Evolutionary conservation across 2,329 filamentous ascomycete species (phyloP).

Genomic region (Coleophoma crateriformis): DNA sequence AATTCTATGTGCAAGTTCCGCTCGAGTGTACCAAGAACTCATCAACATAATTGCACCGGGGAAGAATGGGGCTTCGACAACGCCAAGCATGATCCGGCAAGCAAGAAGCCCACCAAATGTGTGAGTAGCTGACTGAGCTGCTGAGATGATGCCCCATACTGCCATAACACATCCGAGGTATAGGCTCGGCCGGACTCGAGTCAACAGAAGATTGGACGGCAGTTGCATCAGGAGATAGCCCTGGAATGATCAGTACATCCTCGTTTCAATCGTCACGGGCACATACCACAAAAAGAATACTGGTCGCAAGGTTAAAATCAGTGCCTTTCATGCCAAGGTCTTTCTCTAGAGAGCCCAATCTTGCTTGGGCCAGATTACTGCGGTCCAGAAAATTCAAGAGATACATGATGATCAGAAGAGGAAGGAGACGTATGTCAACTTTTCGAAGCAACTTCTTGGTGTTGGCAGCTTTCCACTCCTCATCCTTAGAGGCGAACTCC

Average conservation of each 20-base stretch:
- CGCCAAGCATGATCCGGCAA: slow-evolving; percentile 41
- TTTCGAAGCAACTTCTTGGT: slow-evolving; percentile 36
- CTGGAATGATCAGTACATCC: slow-evolving; percentile 1
- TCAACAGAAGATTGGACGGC: slow-evolving; percentile 41
- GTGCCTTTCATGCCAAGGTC: slow-evolving; percentile 49
- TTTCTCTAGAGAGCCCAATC: slow-evolving; percentile 45
- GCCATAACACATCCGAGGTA: slow-evolving; percentile 35
- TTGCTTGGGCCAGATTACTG: slow-evolving; percentile 46
- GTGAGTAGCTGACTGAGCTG: slow-evolving; percentile 38
- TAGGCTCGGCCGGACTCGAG: slow-evolving; percentile 34
- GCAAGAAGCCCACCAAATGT: slow-evolving; percentile 37
- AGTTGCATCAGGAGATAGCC: slow-evolving; percentile 42
- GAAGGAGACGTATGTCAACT: slow-evolving; percentile 45
- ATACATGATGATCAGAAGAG: slow-evolving; percentile 49
- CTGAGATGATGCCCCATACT: slow-evolving; percentile 32
- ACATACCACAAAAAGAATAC: slow-evolving; percentile 47
- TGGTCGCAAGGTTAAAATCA: slow-evolving; percentile 50
- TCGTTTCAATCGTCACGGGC: background rate
- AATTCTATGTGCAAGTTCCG: slow-evolving; percentile 38
- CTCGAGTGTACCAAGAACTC: slow-evolving; percentile 39
- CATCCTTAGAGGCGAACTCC: slow-evolving; percentile 22
- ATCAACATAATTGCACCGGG: slow-evolving; percentile 41
- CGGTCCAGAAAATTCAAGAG: slow-evolving; percentile 49
- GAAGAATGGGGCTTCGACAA: slow-evolving; percentile 45
- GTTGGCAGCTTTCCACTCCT: slow-evolving; percentile 23